These are phyloP conservation scores for Starmerella sp. DNA, from an alignment of 805 yeast genomes.

Conservation along the genomic window DNA sequence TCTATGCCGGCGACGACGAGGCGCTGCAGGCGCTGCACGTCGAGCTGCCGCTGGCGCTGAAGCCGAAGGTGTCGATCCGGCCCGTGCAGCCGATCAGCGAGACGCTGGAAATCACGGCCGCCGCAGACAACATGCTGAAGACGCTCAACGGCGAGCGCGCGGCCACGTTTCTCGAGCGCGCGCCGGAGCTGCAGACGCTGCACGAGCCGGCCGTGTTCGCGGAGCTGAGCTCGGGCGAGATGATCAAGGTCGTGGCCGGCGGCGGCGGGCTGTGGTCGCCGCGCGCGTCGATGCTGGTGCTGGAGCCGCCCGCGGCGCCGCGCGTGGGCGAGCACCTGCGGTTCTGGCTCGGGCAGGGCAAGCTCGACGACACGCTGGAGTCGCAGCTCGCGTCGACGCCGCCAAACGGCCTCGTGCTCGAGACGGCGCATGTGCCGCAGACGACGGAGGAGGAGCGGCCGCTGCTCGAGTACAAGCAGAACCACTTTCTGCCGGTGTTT, in stretches of 20 bases:
- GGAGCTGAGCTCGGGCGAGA: constrained; percentile 23
- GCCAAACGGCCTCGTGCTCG: constrained; percentile 19
- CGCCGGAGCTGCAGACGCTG: constrained; percentile 16
- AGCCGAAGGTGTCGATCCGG: constrained; percentile 6
- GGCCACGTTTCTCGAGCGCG: constrained; percentile 40
- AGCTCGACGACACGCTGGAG: constrained; percentile 16
- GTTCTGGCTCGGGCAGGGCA: constrained; percentile 28
- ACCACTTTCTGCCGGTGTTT: constrained; percentile 23
- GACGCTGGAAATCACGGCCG: constrained; percentile 36
- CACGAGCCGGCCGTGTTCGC: constrained; percentile 22
- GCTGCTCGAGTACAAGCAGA: constrained; percentile 12
- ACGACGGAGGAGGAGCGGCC: constrained; percentile 18
- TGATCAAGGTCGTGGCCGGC: constrained; percentile 53
- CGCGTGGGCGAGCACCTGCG: constrained; percentile 38
- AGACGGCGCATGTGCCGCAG: constrained; percentile 25
- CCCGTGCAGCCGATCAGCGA: constrained; percentile 19
- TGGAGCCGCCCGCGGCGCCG: constrained; percentile 46
- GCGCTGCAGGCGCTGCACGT: constrained; percentile 19
- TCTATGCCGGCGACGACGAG: constrained; percentile 9
- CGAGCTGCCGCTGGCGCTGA: constrained; percentile 9
- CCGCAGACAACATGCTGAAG: constrained; percentile 50
- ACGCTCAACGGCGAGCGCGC: constrained; percentile 46
- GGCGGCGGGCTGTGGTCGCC: constrained; percentile 75
- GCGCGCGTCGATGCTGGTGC: constrained; percentile 51
- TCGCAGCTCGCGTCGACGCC: constrained; percentile 15